Base-by-base conservation (phyloP, 2,329 filamentous ascomycete species). In the Fusarium vanettenii region DNA sequence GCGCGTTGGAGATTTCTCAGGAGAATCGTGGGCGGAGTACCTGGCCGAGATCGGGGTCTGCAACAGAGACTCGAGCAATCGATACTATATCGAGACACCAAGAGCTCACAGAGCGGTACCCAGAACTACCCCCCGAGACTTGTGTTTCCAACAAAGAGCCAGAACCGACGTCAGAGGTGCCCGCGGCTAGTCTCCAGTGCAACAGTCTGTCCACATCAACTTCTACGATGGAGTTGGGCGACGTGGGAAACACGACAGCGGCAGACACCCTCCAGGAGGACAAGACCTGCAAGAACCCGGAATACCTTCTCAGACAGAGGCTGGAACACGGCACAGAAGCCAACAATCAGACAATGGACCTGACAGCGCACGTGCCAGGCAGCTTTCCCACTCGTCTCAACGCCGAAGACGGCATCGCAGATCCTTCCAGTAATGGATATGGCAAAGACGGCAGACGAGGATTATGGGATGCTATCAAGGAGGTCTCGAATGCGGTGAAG, bases 71-170 rank as follows among this genome's bases (percentile, higher is more conserved):
- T 79, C 77, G 37, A 80, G 77, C 45, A 69, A 78, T 66, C 77
- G 82, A 63, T 82, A 80, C 70, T 82, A 82, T 70, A 62, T 84
- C 39, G 65, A 69, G 27, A 37, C 72, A 50, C 25, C 70, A 69
- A 61, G 66, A 33, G 48, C 31, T 60, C 33, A 73, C 60, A 33
- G 75, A 67, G 48, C 57, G 77, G 64, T 65, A 61, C 65, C 37
- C 35, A 71, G 67, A 52, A 67, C 14, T 41, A 48, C 72, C 31
- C 25, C 18, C 25, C 25, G 48, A 31, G 48, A 52, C 27, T 7
- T 52, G 48, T 52, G 63, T 67, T 31, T 60, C 37, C 57, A 69
- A 67, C 69, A 55, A 27, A 22, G 35, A 37, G 31, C 55, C 18
- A 20, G 31, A 57, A 41, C 20, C 11, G 29, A 50, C 48, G 35